Conservation (phyloP, 192 early-diverging fungal genomes). For the Backusella circina region DNA sequence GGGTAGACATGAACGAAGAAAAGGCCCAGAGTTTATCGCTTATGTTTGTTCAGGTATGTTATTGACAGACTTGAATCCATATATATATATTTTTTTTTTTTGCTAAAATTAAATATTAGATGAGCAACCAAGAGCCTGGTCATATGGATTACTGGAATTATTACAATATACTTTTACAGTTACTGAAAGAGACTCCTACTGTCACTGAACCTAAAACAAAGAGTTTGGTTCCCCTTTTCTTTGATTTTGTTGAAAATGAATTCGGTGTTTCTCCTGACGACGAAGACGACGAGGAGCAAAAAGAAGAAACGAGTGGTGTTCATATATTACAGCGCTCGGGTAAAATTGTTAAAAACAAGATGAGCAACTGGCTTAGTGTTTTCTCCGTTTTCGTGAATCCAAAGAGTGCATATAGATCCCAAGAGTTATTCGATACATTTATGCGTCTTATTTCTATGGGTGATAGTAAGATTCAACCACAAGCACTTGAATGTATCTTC, state of each 20-base stretch:
- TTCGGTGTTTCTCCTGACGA: constrained; percentile 40
- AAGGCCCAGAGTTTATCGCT: constrained; percentile 29
- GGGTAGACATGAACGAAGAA: constrained; percentile 29
- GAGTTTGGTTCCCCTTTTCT: constrained; percentile 60
- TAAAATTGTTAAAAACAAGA: constrained; percentile 20
- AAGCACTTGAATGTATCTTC: constrained; percentile 80
- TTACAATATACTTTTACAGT: constrained; percentile 56
- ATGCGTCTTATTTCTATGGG: constrained; percentile 76
- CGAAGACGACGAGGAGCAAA: constrained; percentile 26
- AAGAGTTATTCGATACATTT: constrained; percentile 57
- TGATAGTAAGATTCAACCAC: constrained; percentile 73
- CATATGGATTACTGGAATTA: constrained; percentile 70
- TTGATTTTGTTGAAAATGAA: constrained; percentile 55
- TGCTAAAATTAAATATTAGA: constrained; percentile 1
- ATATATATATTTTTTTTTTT: no score
- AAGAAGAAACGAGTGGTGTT: constrained; percentile 5
- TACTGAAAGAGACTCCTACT: constrained; percentile 52
- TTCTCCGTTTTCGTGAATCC: constrained; percentile 71
- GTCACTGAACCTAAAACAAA: constrained; percentile 63
- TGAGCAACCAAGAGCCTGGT: constrained; percentile 27
- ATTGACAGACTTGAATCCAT: not conserved
- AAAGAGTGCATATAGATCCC: constrained; percentile 44
- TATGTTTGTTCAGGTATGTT: constrained; percentile 39
- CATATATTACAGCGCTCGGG: constrained; percentile 14
- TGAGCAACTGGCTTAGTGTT: constrained; percentile 52